These are phyloP conservation scores for Clarireedia homoeocarpa DNA, from an alignment of 2,329 filamentous ascomycete species.

Conservation along the genomic window DNA sequence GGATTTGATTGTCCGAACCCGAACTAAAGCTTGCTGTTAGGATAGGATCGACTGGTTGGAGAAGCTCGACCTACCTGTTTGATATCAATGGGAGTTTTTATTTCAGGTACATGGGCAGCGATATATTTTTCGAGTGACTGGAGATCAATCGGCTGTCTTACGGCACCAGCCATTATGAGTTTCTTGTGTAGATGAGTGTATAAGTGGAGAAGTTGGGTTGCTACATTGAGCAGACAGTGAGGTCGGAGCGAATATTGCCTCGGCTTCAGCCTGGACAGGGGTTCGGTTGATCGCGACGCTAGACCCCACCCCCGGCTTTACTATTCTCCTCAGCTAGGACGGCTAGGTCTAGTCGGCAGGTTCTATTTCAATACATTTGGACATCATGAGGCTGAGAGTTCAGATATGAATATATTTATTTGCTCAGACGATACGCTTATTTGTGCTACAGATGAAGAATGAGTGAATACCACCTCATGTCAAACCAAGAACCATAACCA, in stretches of 20 bases:
- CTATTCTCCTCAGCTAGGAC: background rate
- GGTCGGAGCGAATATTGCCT: slow-evolving; percentile 1
- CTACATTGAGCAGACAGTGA: background rate
- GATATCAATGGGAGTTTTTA: slow-evolving; percentile 74
- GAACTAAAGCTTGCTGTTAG: slow-evolving; percentile 50
- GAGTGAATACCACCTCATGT: too few relatives aligned
- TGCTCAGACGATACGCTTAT: too few relatives aligned
- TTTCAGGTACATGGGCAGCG: slow-evolving; percentile 67
- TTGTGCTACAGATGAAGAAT: too few relatives aligned
- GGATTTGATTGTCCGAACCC: slow-evolving; percentile 97
- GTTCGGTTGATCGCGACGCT: background rate
- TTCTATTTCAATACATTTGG: too few relatives aligned
- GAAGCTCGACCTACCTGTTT: slow-evolving; percentile 61
- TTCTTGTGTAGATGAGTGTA: background rate
- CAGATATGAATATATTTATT: too few relatives aligned
- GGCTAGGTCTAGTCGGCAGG: background rate
- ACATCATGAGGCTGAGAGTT: too few relatives aligned
- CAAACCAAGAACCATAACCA: too few relatives aligned
- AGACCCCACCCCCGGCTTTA: background rate
- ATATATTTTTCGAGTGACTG: slow-evolving; percentile 74
- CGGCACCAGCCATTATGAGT: slow-evolving; percentile 65
- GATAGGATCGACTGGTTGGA: background rate
- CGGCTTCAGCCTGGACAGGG: slow-evolving; percentile 6
- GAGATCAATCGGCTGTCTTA: slow-evolving; percentile 87
- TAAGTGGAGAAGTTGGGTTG: background rate